phyloP scores from a whole-genome alignment of 306 rosid species.

The Cyamopsis tetragonoloba region DNA sequence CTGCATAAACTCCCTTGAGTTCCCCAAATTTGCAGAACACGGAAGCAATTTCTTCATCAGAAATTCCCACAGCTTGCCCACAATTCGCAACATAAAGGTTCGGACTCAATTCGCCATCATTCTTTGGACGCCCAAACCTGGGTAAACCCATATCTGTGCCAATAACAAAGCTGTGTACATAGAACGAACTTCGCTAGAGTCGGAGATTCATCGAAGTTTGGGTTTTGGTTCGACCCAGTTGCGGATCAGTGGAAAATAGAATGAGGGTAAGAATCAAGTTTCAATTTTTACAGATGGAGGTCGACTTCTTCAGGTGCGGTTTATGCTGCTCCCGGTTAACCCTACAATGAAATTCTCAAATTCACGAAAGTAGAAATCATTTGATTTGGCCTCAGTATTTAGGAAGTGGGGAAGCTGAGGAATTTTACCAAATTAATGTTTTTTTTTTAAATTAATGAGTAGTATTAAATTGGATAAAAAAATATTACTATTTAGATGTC shows the following conservation, averaged over 20 bases:
- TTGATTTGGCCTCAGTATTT: too few relatives aligned
- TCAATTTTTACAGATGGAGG: not conserved
- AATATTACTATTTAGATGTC: too few relatives aligned
- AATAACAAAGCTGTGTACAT: not conserved
- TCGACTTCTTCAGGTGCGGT: not conserved
- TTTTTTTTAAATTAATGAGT: too few relatives aligned
- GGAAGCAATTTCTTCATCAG: conserved; percentile 42
- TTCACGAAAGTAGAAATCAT: too few relatives aligned
- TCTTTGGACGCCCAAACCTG: conserved; percentile 63
- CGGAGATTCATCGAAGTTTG: not conserved
- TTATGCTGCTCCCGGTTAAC: too few relatives aligned
- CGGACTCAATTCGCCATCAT: conserved; percentile 41
- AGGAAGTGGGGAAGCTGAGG: too few relatives aligned
- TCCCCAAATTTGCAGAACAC: conserved; percentile 63
- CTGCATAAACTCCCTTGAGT: conserved; percentile 59
- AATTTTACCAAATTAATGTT: too few relatives aligned
- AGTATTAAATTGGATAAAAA: too few relatives aligned
- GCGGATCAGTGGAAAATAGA: not conserved
- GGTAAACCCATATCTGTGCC: conserved; percentile 38
- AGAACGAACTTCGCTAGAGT: not conserved
- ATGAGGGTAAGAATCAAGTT: conserved; percentile 10
- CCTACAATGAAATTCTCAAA: not conserved
- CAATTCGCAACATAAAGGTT: conserved; percentile 83
- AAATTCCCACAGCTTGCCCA: conserved; percentile 72
- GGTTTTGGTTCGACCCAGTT: not conserved